Evolutionary conservation across 164 flowering plant genomes (phyloP).

Genomic region (Berberis vulgaris): DNA sequence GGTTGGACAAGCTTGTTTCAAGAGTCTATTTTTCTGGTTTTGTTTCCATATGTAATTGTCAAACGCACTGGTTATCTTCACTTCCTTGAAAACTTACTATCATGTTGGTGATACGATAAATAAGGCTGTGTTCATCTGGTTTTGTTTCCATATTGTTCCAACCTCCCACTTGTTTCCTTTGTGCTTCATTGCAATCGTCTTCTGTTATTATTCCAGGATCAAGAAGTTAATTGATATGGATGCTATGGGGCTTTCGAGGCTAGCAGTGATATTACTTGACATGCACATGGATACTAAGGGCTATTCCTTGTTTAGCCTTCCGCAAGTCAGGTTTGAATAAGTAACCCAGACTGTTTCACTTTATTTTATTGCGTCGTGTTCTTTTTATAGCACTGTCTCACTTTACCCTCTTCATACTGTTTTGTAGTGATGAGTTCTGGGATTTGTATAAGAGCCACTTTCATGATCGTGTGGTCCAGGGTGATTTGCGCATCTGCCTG

Average conservation of each 20-base stretch:
- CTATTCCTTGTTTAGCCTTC: slow-evolving; percentile 75
- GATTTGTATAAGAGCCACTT: slow-evolving; percentile 73
- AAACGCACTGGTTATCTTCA: too few species aligned
- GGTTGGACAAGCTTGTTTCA: too few species aligned
- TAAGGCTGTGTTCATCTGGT: too few species aligned
- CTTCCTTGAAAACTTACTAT: too few species aligned
- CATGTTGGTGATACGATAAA: too few species aligned
- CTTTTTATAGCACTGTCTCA: background rate
- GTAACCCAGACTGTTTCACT: background rate
- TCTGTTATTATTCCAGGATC: slow-evolving; percentile 32
- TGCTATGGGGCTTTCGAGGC: slow-evolving; percentile 71
- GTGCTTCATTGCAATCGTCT: background rate
- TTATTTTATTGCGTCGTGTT: background rate
- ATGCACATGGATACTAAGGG: slow-evolving; percentile 86
- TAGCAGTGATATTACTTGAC: slow-evolving; percentile 64
- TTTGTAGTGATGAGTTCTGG: slow-evolving; percentile 85
- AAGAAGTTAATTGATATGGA: slow-evolving; percentile 88
- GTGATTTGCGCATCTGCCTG: slow-evolving; percentile 58
- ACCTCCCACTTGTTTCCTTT: background rate
- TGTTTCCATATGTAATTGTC: too few species aligned
- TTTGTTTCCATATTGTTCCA: background rate
- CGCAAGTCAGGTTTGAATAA: slow-evolving; percentile 82
- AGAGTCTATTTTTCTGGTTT: too few species aligned
- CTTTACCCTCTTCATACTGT: background rate
- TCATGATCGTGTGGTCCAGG: slow-evolving; percentile 48